These are phyloP conservation scores for Hevea brasiliensis DNA, from an alignment of 345 rosid species.

Conservation along the genomic window DNA sequence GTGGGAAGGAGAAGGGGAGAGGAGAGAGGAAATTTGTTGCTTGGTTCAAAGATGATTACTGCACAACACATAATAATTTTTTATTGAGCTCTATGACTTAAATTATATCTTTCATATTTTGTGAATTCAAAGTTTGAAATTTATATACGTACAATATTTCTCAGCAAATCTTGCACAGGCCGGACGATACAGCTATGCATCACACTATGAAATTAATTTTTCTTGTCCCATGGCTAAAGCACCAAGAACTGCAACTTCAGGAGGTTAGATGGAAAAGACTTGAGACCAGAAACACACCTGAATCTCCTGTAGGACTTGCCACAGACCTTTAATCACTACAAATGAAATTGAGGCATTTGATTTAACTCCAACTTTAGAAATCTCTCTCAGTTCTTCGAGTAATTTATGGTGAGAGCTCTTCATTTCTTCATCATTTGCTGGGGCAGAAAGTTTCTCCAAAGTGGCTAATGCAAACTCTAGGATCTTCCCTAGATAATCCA, in stretches of 20 bases:
- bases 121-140: no score
- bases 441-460: constrained; percentile 78
- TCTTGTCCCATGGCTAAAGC: neutral
- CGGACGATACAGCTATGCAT: neutral
- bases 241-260: neutral
- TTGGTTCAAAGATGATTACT: no score
- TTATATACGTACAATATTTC: no score
- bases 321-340: constrained; percentile 69
- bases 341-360: constrained; percentile 49
- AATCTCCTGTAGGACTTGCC: constrained; percentile 79
- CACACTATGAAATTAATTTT: neutral
- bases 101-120: no score
- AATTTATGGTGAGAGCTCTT: constrained; percentile 47
- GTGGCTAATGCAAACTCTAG: constrained; percentile 71
- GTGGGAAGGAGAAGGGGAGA: no score
- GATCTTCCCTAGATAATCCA: constrained; percentile 67
- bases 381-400: constrained; percentile 59
- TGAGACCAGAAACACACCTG: constrained; percentile 47
- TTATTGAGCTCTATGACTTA: no score
- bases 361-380: constrained; percentile 48
- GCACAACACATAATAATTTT: no score
- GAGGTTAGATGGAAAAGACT: neutral
- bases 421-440: constrained; percentile 64
- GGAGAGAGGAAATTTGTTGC: no score
- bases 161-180: no score